These are phyloP conservation scores for Calonectria hongkongensis DNA, from an alignment of 2,329 filamentous ascomycete species.

Conservation along the genomic window DNA sequence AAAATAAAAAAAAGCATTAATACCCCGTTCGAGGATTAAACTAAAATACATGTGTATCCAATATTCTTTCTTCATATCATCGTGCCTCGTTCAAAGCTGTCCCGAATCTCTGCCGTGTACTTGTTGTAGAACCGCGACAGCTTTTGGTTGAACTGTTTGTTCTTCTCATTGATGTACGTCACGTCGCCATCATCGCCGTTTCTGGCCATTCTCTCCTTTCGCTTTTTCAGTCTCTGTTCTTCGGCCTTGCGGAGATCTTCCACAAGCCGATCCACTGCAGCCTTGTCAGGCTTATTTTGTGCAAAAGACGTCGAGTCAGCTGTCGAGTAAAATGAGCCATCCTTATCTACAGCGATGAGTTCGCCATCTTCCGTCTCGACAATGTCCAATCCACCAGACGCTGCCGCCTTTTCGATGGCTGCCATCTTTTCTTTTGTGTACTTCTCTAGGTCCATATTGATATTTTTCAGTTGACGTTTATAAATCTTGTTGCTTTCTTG, in stretches of 20 bases:
- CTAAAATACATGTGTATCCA: conserved; percentile 40
- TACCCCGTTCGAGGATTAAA: conserved; percentile 44
- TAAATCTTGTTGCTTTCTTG: conserved; percentile 94
- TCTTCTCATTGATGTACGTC: conserved; percentile 99
- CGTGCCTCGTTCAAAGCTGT: conserved; percentile 97
- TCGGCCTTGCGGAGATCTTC: conserved; percentile 91
- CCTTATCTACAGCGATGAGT: conserved; percentile 93
- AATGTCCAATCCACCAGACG: conserved; percentile 90
- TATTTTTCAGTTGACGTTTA: conserved; percentile 88
- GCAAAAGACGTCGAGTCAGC: conserved; percentile 88
- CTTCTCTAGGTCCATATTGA: conserved; percentile 85
- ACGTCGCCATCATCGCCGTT: conserved; percentile 92
- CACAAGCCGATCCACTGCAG: conserved; percentile 91
- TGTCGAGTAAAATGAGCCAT: conserved; percentile 93
- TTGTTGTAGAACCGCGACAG: conserved; percentile 97
- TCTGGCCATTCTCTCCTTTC: conserved; percentile 84
- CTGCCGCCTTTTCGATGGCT: conserved; percentile 89
- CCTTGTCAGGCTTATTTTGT: conserved; percentile 90
- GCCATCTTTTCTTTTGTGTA: conserved; percentile 92
- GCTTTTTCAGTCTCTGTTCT: conserved; percentile 89
- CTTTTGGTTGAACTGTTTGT: conserved; percentile 99
- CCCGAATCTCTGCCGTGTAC: conserved; percentile 96
- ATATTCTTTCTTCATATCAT: conserved; percentile 80
- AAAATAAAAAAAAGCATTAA: conserved; percentile 49
- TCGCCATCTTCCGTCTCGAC: conserved; percentile 97